Evolutionary conservation across 768 basidiomycete genomes (phyloP).

Genomic region (Podaxis sp.): DNA sequence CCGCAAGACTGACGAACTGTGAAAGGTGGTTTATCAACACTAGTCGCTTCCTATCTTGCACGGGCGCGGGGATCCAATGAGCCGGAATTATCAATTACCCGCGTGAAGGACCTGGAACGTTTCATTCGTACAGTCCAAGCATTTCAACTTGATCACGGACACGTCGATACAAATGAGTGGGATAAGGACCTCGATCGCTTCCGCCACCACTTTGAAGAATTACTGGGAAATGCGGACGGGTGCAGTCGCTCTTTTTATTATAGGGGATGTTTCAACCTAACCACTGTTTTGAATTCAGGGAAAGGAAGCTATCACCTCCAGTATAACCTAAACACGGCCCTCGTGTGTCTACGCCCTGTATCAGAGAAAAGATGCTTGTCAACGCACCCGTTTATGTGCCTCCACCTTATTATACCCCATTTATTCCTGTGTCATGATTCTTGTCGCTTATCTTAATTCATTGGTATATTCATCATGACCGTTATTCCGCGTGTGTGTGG

Average conservation of each 20-base stretch:
- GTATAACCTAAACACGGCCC: background rate
- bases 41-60: constrained; percentile 73
- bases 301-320: constrained; percentile 12
- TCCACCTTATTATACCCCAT: background rate
- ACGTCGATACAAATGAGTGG: constrained; percentile 32
- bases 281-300: background rate
- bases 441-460: background rate
- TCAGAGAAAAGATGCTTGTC: background rate
- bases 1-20: background rate
- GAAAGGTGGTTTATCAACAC: constrained; percentile 62
- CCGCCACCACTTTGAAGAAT: constrained; percentile 27
- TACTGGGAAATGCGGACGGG: constrained; percentile 30
- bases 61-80: constrained; percentile 68
- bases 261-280: too few species aligned
- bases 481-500: background rate
- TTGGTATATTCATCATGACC: background rate
- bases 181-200: constrained; percentile 30
- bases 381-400: background rate
- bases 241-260: constrained; percentile 5
- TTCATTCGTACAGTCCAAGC: constrained; percentile 64
- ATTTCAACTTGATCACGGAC: constrained; percentile 59
- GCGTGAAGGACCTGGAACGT: constrained; percentile 61
- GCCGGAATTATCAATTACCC: constrained; percentile 59
- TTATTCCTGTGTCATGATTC: background rate
- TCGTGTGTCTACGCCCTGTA: background rate